Evolutionary conservation across 306 rosid species (phyloP).

Genomic region (Alnus glutinosa): DNA sequence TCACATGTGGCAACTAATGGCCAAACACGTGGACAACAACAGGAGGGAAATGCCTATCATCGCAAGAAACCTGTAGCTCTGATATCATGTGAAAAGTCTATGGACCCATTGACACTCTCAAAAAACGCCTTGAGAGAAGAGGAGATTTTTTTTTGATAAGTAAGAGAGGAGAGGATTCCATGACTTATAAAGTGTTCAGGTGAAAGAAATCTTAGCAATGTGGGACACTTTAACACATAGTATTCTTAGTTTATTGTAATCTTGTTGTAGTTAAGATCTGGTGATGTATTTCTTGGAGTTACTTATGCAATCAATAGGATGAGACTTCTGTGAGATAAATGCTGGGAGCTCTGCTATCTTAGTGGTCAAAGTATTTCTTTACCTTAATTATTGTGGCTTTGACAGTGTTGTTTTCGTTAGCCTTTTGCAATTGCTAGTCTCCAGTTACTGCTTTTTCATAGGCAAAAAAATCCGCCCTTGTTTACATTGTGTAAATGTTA

Average conservation of each 20-base stretch:
- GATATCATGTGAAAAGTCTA: too few relatives aligned
- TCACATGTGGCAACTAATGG: too few relatives aligned
- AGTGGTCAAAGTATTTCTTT: neutral
- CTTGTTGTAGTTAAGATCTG: neutral
- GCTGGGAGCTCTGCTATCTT: neutral
- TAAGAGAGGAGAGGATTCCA: too few relatives aligned
- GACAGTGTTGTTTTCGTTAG: neutral
- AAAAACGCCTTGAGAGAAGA: too few relatives aligned
- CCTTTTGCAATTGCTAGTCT: neutral
- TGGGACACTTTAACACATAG: neutral
- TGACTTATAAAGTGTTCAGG: too few relatives aligned
- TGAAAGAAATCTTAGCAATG: too few relatives aligned
- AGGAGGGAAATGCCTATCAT: too few relatives aligned
- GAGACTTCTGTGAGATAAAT: conserved; percentile 13
- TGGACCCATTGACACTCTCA: too few relatives aligned
- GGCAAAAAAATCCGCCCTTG: neutral
- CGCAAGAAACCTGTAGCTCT: too few relatives aligned
- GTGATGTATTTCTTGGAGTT: neutral
- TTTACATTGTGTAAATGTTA: neutral
- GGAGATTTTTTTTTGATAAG: too few relatives aligned
- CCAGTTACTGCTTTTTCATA: neutral
- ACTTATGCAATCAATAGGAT: neutral
- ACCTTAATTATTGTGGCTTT: neutral
- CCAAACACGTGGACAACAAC: too few relatives aligned
- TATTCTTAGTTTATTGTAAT: conserved; percentile 9